Percentiles rank a stretch among this genome's conserved stretches.
Evolutionary conservation across 2,329 filamentous ascomycete genomes (phyloP).

Genomic region (Colletotrichum caudatum): DNA sequence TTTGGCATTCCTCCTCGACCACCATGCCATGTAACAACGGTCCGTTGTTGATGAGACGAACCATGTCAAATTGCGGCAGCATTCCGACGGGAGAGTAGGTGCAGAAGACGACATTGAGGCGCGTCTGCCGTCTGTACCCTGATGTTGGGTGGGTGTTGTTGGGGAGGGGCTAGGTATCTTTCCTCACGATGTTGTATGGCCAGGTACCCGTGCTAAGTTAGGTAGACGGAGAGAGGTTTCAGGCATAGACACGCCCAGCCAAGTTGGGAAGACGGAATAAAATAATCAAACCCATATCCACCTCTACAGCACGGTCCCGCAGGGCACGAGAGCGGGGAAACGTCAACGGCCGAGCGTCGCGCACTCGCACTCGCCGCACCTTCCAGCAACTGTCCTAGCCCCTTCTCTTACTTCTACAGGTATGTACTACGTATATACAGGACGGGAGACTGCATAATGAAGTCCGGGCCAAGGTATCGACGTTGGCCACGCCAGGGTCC

Average conservation of each 20-base stretch:
- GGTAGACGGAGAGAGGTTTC: neutral
- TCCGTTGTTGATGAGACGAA: constrained; percentile 18
- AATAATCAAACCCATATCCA: neutral
- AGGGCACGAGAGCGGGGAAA: neutral
- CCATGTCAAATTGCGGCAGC: constrained; percentile 20
- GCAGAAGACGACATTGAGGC: constrained; percentile 9
- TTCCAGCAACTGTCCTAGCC: neutral
- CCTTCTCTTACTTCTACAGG: neutral
- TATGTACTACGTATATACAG: too few relatives aligned
- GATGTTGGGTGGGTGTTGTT: neutral
- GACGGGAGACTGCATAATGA: neutral
- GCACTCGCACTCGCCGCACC: constrained; percentile 29
- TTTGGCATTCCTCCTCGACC: neutral
- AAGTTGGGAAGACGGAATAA: neutral
- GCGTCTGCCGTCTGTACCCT: constrained; percentile 14
- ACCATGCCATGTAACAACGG: constrained; percentile 1
- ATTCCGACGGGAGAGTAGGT: constrained; percentile 6
- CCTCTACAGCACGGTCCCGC: neutral
- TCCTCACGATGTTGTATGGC: too few relatives aligned
- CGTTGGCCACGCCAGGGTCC: constrained; percentile 9
- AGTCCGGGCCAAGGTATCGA: constrained; percentile 13
- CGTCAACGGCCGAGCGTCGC: constrained; percentile 10
- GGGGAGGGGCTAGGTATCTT: neutral
- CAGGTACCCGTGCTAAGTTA: neutral
- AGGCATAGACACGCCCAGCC: neutral